Evolutionary conservation across 208 protist species (phyloP).

Genomic region (Leishmania tropica): DNA sequence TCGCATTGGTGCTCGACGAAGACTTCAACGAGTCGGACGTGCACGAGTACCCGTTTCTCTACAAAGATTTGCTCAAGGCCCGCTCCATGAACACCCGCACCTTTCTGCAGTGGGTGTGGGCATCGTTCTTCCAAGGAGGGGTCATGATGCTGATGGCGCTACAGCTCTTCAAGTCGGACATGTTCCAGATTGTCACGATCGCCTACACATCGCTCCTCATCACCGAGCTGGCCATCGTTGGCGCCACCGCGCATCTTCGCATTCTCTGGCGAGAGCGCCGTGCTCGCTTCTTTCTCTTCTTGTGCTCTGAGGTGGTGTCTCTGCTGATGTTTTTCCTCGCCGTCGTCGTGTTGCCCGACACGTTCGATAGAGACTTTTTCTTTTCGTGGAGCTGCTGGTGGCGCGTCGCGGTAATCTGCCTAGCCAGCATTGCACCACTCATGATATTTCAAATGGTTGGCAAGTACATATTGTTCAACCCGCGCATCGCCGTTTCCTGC

Average conservation of each 20-base stretch:
- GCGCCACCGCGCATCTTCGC: constrained; percentile 92
- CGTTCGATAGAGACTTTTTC: constrained; percentile 95
- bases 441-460: constrained; percentile 48
- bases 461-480: constrained; percentile 58
- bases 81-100: constrained; percentile 86
- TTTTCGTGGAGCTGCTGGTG: constrained; percentile 91
- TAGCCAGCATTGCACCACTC: constrained; percentile 73
- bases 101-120: constrained; percentile 88
- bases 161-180: constrained; percentile 93
- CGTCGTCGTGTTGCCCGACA: constrained; percentile 90
- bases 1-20: constrained; percentile 98
- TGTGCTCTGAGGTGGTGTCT: constrained; percentile 88
- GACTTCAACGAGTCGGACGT: constrained; percentile 94
- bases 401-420: constrained; percentile 81
- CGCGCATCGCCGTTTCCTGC: constrained; percentile 34
- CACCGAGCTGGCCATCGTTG: constrained; percentile 97
- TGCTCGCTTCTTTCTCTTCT: constrained; percentile 81
- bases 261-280: constrained; percentile 73
- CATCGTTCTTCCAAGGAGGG: constrained; percentile 91
- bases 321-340: constrained; percentile 92
- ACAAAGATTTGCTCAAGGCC: constrained; percentile 97
- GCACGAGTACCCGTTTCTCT: constrained; percentile 97
- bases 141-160: constrained; percentile 97
- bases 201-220: constrained; percentile 98
- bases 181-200: constrained; percentile 97